These are phyloP conservation scores for Ceratobasidium sp. DNA, from an alignment of 1,284 basidiomycete species.

Conservation along the genomic window DNA sequence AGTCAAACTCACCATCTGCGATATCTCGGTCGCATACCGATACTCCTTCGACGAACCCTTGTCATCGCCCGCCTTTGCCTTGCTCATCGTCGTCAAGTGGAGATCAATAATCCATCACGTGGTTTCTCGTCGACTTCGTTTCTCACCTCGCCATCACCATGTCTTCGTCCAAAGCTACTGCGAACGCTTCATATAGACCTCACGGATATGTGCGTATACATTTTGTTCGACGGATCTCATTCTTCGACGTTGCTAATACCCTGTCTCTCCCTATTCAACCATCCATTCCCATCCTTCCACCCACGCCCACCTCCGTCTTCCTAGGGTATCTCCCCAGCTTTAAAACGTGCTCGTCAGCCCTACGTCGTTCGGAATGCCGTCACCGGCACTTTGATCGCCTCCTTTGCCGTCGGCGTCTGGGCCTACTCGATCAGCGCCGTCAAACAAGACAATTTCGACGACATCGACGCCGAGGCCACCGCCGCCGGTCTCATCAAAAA, in stretches of 20 bases:
- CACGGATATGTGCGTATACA: slow-evolving; percentile 44
- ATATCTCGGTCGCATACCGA: slow-evolving; percentile 82
- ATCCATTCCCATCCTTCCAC: background rate
- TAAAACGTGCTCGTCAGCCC: slow-evolving; percentile 86
- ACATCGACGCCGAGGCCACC: slow-evolving; percentile 79
- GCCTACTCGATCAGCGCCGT: slow-evolving; percentile 93
- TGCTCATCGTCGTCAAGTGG: slow-evolving; percentile 46
- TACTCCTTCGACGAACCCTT: slow-evolving; percentile 59
- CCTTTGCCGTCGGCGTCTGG: slow-evolving; percentile 88
- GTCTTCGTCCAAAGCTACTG: slow-evolving; percentile 39
- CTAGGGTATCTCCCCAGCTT: slow-evolving; percentile 84
- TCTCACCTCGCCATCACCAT: slow-evolving; percentile 6
- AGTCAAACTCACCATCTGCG: slow-evolving; percentile 71
- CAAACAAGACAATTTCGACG: slow-evolving; percentile 91
- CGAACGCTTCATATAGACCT: slow-evolving; percentile 45
- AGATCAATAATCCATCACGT: slow-evolving; percentile 33
- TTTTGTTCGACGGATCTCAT: background rate
- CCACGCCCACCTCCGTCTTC: slow-evolving; percentile 20
- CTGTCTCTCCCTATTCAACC: background rate
- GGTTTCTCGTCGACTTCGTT: slow-evolving; percentile 2
- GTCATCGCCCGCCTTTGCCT: slow-evolving; percentile 43
- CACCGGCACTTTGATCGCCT: slow-evolving; percentile 76
- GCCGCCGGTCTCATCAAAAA: slow-evolving; percentile 50
- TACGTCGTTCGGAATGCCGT: slow-evolving; percentile 83
- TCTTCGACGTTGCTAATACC: background rate